Base-by-base conservation (phyloP, 2,329 filamentous ascomycete species). In the Bertia moriformis region DNA sequence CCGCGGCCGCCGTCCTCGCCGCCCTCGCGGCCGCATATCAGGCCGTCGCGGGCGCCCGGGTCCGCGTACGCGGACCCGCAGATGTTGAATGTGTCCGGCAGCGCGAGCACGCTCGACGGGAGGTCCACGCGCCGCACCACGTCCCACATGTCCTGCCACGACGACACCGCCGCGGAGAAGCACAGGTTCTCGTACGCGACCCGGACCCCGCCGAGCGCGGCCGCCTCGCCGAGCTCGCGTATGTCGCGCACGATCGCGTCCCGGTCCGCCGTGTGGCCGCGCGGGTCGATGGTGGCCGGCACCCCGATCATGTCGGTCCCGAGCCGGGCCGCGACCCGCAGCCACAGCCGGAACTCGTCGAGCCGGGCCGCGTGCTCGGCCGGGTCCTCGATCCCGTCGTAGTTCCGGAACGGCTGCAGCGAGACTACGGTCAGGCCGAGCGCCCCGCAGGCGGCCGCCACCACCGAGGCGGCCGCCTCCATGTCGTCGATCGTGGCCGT, bases 1-100 rank as follows among this genome's bases (percentile, higher is more conserved):
- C 55, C n/a, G n/a, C n/a, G n/a, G 57, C 2, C 64, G n/a, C n/a
- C n/a, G n/a, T n/a, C n/a, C n/a, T n/a, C n/a, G n/a, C n/a, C n/a
- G n/a, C n/a, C n/a, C n/a, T n/a, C n/a, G n/a, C n/a, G n/a, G n/a
- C n/a, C n/a, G n/a, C n/a, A n/a, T n/a, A 14, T 20, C 17, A 18
- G 37, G 20, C 44, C 45, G 12, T 24, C 13, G n/a, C 14, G 15
- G 3, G 12, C 4, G 3, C 22, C 38, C 14, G 43, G 43, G 17
- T 43, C 40, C 3, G 40, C 40, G 18, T 37, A 44, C 4, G 30
- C 39, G 24, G 40, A 32, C 19, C 42, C 48, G 38, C 43, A 45
- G 14, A 54, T 43, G 39, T 53, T 48, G 27, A 56, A 54, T 2
- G 49, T 53, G 17, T 59, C 51, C 14, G 46, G 43, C 2, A 60